A percentile compares a stretch with the other conserved stretches of the same genome.
These are phyloP conservation scores for Durio zibethinus DNA, from an alignment of 345 rosid genomes.

Conservation along the genomic window DNA sequence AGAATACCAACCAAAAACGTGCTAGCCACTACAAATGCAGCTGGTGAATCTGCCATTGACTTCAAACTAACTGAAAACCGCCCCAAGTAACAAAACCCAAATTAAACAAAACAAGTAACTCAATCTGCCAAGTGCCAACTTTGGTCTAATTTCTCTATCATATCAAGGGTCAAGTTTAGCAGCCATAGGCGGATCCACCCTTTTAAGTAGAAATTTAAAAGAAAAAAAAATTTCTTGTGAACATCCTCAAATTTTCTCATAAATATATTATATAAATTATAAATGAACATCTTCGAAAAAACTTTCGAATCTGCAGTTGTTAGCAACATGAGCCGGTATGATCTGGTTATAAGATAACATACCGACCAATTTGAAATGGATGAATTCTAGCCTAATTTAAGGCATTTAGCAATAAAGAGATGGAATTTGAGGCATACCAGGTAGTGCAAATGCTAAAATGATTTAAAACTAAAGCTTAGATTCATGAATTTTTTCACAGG, in stretches of 20 bases:
- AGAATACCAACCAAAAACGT: neutral
- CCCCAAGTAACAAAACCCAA: neutral
- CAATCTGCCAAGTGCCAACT: neutral
- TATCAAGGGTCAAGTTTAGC: neutral
- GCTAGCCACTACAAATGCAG: neutral
- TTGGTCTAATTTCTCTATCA: neutral
- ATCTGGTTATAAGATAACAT: too few relatives aligned
- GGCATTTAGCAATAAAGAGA: neutral
- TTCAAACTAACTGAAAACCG: neutral
- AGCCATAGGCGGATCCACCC: too few relatives aligned
- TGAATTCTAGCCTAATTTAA: neutral
- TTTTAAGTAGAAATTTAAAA: too few relatives aligned
- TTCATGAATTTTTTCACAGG: neutral
- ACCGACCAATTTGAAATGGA: too few relatives aligned
- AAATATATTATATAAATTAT: too few relatives aligned
- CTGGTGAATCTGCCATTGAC: neutral
- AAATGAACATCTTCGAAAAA: too few relatives aligned
- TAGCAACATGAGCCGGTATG: neutral
- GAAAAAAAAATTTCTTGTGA: too few relatives aligned
- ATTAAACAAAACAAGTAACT: neutral
- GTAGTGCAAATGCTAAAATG: neutral
- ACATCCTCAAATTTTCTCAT: too few relatives aligned
- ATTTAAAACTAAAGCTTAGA: neutral
- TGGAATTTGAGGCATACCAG: neutral
- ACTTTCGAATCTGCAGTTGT: too few relatives aligned